Percentiles rank a stretch among this genome's conserved stretches.
Conservation (phyloP, 345 rosid species). For the Eucalyptus marginata region DNA sequence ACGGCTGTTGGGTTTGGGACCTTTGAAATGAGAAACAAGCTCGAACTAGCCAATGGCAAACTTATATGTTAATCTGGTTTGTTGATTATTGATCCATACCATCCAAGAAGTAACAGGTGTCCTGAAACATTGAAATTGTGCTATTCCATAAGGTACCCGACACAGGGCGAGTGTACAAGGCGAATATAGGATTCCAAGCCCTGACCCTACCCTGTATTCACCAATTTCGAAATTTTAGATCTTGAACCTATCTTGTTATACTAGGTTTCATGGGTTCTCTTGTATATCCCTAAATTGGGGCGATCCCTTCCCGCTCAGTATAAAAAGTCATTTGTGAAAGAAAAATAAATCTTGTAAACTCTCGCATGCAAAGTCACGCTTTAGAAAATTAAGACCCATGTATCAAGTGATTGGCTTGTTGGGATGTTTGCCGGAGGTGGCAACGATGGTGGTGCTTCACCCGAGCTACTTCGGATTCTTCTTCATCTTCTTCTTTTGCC, state of each 20-base stretch:
- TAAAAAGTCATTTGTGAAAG: neutral
- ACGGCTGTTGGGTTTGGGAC: neutral
- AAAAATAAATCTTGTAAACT: too few species aligned
- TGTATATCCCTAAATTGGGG: neutral
- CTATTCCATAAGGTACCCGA: too few species aligned
- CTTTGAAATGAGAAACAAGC: neutral
- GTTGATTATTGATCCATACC: neutral
- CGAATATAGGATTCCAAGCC: neutral
- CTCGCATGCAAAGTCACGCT: too few species aligned
- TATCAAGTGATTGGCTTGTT: neutral
- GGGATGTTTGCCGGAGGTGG: neutral
- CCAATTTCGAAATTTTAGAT: neutral
- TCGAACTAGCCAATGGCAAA: neutral
- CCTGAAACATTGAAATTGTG: neutral
- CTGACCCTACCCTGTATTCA: neutral
- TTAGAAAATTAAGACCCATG: too few species aligned
- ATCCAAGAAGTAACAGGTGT: neutral
- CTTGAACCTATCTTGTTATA: neutral
- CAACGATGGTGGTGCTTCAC: neutral
- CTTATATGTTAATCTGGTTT: neutral
- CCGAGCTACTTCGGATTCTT: neutral
- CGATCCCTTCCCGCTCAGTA: neutral
- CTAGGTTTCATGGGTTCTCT: neutral
- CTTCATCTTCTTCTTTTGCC: neutral
- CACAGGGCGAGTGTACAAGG: neutral